Conservation (phyloP, 2,329 filamentous ascomycete species). For the Colletotrichum sp. region DNA sequence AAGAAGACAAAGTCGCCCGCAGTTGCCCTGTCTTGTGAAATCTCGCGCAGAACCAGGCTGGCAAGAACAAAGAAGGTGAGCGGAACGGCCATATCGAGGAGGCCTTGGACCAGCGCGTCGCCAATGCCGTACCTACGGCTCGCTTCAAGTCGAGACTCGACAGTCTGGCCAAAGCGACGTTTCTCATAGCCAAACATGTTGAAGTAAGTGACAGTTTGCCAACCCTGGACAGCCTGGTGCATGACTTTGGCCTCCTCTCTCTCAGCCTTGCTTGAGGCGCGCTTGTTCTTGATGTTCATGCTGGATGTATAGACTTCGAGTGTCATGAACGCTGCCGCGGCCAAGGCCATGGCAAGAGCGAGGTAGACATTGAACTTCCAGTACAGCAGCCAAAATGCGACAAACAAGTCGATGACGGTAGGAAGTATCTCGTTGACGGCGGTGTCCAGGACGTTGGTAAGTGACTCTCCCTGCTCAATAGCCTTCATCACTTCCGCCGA, state of each 20-base stretch:
- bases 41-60: conserved; percentile 54
- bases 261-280: conserved; percentile 40
- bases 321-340: conserved; percentile 20
- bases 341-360: conserved; percentile 37
- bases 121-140: conserved; percentile 22
- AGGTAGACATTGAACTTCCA: conserved; percentile 67
- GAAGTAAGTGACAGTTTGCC: conserved; percentile 59
- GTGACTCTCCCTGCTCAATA: conserved; percentile 64
- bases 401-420: conserved; percentile 63
- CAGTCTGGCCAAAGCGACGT: conserved; percentile 27
- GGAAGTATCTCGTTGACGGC: conserved; percentile 65
- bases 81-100: conserved; percentile 47
- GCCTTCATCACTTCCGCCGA: conserved; percentile 69
- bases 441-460: conserved; percentile 64
- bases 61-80: conserved; percentile 36
- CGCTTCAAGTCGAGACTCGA: conserved; percentile 27
- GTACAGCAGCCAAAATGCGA: conserved; percentile 66
- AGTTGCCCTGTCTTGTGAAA: conserved; percentile 50
- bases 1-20: conserved; percentile 69
- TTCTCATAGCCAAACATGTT: conserved; percentile 36
- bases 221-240: conserved; percentile 63
- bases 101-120: conserved; percentile 24
- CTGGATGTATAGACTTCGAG: conserved; percentile 36
- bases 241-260: conserved; percentile 56
- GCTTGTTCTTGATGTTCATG: conserved; percentile 40